These are phyloP conservation scores for Pyronema domesticum DNA, from an alignment of 495 filamentous ascomycete species.

Conservation along the genomic window DNA sequence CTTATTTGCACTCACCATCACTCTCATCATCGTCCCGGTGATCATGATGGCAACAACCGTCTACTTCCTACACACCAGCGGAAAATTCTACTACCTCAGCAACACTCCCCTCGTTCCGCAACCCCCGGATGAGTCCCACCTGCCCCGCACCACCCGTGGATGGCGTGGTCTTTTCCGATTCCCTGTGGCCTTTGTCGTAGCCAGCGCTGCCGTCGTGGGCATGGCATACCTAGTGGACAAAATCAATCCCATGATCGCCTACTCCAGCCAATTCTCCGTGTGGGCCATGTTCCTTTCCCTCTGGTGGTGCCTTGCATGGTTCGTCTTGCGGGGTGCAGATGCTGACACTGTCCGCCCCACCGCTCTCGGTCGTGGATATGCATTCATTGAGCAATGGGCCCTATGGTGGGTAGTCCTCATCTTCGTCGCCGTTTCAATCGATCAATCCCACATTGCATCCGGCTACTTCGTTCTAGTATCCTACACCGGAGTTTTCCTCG, in stretches of 20 bases:
- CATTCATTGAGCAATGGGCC: constrained; percentile 65
- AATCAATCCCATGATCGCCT: constrained; percentile 71
- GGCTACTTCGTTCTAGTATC: constrained; percentile 74
- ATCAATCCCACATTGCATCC: constrained; percentile 41
- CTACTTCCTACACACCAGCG: constrained; percentile 43
- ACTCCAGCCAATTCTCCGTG: constrained; percentile 70
- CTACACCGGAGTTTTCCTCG: constrained; percentile 54
- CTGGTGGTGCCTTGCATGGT: constrained; percentile 69
- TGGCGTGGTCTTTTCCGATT: constrained; percentile 70
- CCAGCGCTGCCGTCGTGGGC: constrained; percentile 51
- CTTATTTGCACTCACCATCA: constrained; percentile 73
- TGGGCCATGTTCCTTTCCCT: constrained; percentile 71
- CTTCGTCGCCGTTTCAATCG: constrained; percentile 52
- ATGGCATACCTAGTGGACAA: constrained; percentile 60
- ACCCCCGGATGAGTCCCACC: constrained; percentile 39
- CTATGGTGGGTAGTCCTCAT: constrained; percentile 57
- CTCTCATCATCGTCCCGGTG: constrained; percentile 59
- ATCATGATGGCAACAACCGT: constrained; percentile 49
- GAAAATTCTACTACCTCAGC: constrained; percentile 74
- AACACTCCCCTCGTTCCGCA: constrained; percentile 37
- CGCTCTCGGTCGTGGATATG: constrained; percentile 66
- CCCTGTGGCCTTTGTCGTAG: constrained; percentile 53
- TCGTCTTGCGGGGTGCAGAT: constrained; percentile 64
- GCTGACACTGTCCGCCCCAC: constrained; percentile 71
- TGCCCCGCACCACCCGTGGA: constrained; percentile 48